Evolutionary conservation across 345 rosid genomes (phyloP), one percentile per base, ranked within the genome.

Genomic region (Zanthoxylum bungeanum): DNA sequence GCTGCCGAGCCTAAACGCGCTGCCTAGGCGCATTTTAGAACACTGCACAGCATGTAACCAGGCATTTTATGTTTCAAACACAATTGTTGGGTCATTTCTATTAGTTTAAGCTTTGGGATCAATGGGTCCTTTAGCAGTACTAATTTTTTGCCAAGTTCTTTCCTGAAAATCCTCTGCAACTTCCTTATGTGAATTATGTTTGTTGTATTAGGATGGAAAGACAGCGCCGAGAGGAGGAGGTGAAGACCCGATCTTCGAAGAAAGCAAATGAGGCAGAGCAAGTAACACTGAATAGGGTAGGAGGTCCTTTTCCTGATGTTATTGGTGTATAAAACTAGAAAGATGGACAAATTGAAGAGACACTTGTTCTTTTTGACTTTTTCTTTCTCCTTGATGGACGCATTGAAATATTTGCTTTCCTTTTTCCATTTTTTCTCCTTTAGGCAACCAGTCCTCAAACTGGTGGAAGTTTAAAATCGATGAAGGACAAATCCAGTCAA

Each of bases 221-320:
- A 81, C 97, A 94, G 67, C 92, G 98, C 14, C 94, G 97, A 16
- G 98, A 93, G 79, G 98, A 93, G 31, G 98, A 93, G 84, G 82
- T 85, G 57, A 93, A 90, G 86, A 86, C 80, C 28, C 81, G 87
- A 65, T 84, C 98, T 66, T 90, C 98, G 44, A 93, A 86, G 78
- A 93, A 89, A 80, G 89, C 78, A 51, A 76, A 74, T 70, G 98
- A 93, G 49, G 86, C 98, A 47, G 98, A 94, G 81, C 94, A 91
- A 55, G 74, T 93, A 36, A 78, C 83, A 22, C 80, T 88, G 60
- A 91, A 85, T 71, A 87, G 98, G 91, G 98, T 87, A 66, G 22
- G 83, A 64, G 60, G 42, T 62, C 51, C 28, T 72, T 66, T 78
- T 46, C 58, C 42, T 36, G n/a, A 49, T 76, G 70, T 27, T 24